Conservation (phyloP, 345 rosid species). For the Lepidium sativum region DNA sequence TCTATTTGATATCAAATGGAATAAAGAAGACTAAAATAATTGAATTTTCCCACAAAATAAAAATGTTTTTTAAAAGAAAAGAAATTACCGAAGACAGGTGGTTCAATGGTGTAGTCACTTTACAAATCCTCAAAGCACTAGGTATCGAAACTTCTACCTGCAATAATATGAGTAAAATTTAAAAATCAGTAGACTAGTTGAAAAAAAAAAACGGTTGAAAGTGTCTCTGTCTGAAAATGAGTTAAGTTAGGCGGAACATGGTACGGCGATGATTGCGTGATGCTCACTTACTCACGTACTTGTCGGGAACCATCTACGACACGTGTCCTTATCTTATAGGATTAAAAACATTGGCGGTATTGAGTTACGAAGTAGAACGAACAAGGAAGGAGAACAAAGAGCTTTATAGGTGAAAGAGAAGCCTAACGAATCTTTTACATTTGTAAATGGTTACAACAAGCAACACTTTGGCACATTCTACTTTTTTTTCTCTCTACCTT, state of each 20-base stretch:
- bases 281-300: constrained; percentile 15
- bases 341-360: not conserved
- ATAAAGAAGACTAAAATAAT: no score
- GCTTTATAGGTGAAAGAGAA: constrained; percentile 19
- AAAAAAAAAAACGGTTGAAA: not conserved
- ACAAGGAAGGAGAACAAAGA: constrained; percentile 16
- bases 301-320: not conserved
- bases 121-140: no score
- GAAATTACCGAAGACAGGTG: no score
- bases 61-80: no score
- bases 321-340: not conserved
- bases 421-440: constrained; percentile 16
- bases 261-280: constrained; percentile 26
- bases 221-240: constrained; percentile 10
- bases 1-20: no score
- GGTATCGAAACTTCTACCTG: no score
- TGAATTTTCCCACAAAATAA: no score
- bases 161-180: no score
- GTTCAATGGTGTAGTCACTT: no score
- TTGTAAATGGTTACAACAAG: constrained; percentile 10
- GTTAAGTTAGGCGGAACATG: constrained; percentile 14
- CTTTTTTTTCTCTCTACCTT: not conserved
- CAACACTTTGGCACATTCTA: constrained; percentile 17
- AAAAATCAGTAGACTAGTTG: no score
- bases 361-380: constrained; percentile 16